phyloP scores from a whole-genome alignment of 2,329 filamentous ascomycete species.

The Fusarium ambrosium region DNA sequence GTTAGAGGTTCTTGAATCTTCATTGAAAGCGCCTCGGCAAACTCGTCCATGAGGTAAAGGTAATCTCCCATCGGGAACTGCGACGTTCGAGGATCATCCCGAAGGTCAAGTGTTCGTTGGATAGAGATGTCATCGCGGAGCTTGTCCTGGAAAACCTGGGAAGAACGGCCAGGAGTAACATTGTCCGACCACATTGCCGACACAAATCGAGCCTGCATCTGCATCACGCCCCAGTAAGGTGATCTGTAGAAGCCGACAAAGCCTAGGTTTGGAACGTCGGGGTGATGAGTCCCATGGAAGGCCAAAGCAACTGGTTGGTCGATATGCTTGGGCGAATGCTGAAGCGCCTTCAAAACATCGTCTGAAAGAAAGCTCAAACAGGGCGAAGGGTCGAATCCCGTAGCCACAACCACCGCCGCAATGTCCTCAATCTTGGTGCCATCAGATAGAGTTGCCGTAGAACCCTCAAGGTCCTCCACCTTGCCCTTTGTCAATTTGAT shows the following conservation, averaged over 20 bases:
- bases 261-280: conserved; percentile 73
- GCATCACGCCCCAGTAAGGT: conserved; percentile 89
- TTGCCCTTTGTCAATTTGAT: conserved; percentile 67
- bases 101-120: conserved; percentile 63
- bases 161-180: conserved; percentile 36
- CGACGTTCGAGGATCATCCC: conserved; percentile 64
- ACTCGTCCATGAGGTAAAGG: conserved; percentile 79
- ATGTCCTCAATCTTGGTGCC: conserved; percentile 64
- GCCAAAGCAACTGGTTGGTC: conserved; percentile 76
- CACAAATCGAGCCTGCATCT: conserved; percentile 84
- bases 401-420: conserved; percentile 79
- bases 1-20: conserved; percentile 52
- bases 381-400: conserved; percentile 76
- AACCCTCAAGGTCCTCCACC: conserved; percentile 51
- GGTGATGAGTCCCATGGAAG: conserved; percentile 75
- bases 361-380: conserved; percentile 75
- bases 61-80: conserved; percentile 92
- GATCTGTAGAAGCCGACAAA: conserved; percentile 89
- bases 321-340: conserved; percentile 66
- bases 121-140: conserved; percentile 61
- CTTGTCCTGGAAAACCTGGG: conserved; percentile 53
- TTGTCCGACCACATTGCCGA: conserved; percentile 68
- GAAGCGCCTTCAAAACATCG: conserved; percentile 67
- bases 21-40: conserved; percentile 71
- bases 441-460: conserved; percentile 52